Base-by-base conservation (phyloP, 257 asterid genomes). In the Solanum appendiculatum region DNA sequence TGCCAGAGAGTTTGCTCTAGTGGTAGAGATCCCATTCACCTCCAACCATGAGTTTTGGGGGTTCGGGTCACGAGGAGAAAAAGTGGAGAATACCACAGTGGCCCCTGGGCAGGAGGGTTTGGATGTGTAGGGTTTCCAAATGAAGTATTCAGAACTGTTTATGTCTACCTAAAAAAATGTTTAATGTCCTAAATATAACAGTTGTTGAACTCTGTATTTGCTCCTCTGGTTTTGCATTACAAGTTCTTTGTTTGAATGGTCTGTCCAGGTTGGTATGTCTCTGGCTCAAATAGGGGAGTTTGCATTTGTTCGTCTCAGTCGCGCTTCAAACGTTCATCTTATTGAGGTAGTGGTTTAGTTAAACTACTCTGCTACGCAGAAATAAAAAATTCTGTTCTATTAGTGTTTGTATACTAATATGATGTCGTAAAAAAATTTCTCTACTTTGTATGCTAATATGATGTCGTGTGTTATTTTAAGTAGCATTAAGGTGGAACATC, bases 251-350 rank as follows among this genome's bases (percentile, higher is more conserved):
- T 69, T 6, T 80, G 36, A 46, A 46, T 46, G 66, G 42, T 46
- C 29, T 46, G 40, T 90, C 74, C 91, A 95, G 98, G 98, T 95
- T 90, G 98, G 96, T 73, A 93, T 95, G 97, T 95, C 98, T 73
- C 93, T 95, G 87, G 98, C 98, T 25, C 98, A 95, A 90, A 95
- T 95, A 88, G 98, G 98, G 87, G 98, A 95, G 91, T 95, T 95
- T 88, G 98, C 98, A 66, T 95, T 95, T 88, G 98, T 95, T 86
- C 98, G 94, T 90, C 95, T 94, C 87, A 92, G 98, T 81, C 98
- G 94, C 5, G 96, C 98, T 9, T 94, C 98, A 90, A 92, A 94
- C 86, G 94, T 91, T 90, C 95, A 94, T 93, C 93, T 94, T 78
- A 92, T 95, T 69, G 96, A 94, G 98, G 98, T 94, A 74, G 60